Conservation (phyloP, 2,329 filamentous ascomycete genomes). For the Aspergillus felis region DNA sequence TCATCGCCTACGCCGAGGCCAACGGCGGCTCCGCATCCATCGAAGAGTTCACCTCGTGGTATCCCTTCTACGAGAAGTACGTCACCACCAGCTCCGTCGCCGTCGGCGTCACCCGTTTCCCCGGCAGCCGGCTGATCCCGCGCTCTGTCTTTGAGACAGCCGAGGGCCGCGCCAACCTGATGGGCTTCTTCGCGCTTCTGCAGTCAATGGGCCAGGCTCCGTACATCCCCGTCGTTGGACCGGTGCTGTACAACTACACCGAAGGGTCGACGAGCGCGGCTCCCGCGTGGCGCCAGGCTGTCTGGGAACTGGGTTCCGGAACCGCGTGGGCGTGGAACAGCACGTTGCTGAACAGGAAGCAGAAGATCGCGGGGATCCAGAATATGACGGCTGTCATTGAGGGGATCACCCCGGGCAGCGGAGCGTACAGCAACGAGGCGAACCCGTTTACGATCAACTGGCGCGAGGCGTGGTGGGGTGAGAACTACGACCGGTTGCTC, state of each 20-base stretch:
- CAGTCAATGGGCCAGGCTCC: slow-evolving; percentile 6
- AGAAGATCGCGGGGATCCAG: slow-evolving; percentile 9
- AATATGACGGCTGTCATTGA: slow-evolving; percentile 12
- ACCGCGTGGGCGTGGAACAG: slow-evolving; percentile 14
- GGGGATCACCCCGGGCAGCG: slow-evolving; percentile 13
- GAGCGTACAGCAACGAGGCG: slow-evolving; percentile 17
- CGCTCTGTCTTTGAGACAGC: slow-evolving; percentile 12
- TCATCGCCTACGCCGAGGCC: slow-evolving; percentile 8
- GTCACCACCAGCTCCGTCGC: slow-evolving; percentile 14
- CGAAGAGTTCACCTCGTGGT: slow-evolving; percentile 16
- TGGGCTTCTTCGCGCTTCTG: slow-evolving; percentile 9
- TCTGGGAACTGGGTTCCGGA: slow-evolving; percentile 14
- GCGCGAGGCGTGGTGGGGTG: slow-evolving; percentile 17
- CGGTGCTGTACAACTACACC: slow-evolving; percentile 16
- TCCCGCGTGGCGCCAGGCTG: slow-evolving; percentile 17
- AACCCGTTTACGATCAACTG: slow-evolving; percentile 16
- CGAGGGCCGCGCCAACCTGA: slow-evolving; percentile 11
- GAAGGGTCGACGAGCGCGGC: slow-evolving; percentile 12
- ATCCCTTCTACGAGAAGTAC: slow-evolving; percentile 15
- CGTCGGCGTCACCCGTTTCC: slow-evolving; percentile 15
- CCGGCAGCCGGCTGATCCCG: slow-evolving; percentile 17
- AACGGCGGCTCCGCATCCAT: slow-evolving; percentile 12
- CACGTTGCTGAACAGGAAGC: slow-evolving; percentile 9
- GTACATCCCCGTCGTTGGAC: slow-evolving; percentile 16
- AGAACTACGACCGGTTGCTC: slow-evolving; percentile 16